These are phyloP conservation scores for Podospora appendiculata DNA, from an alignment of 495 filamentous ascomycete species.

Conservation along the genomic window DNA sequence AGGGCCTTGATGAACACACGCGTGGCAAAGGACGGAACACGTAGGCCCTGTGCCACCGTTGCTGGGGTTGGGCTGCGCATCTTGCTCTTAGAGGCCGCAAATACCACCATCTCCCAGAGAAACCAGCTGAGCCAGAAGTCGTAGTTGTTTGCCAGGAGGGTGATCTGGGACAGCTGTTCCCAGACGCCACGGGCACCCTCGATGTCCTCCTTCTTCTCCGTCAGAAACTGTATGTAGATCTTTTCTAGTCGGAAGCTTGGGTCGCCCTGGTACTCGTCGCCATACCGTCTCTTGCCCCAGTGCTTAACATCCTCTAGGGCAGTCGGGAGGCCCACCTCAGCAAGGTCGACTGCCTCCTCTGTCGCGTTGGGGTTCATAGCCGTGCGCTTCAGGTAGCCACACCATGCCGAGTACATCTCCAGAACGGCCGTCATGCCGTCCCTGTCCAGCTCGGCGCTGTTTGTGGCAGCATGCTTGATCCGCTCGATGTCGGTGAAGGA, in stretches of 20 bases:
- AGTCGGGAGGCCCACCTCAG: slow-evolving; percentile 80
- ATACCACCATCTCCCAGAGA: slow-evolving; percentile 73
- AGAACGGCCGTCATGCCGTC: slow-evolving; percentile 76
- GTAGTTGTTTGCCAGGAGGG: slow-evolving; percentile 63
- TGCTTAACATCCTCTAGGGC: slow-evolving; percentile 76
- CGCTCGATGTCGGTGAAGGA: slow-evolving; percentile 72
- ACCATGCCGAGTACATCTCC: slow-evolving; percentile 88
- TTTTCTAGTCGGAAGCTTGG: slow-evolving; percentile 80
- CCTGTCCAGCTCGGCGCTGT: slow-evolving; percentile 61
- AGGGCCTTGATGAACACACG: slow-evolving; percentile 68
- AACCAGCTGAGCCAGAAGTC: slow-evolving; percentile 94
- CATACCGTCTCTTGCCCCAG: slow-evolving; percentile 68
- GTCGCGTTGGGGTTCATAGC: slow-evolving; percentile 68
- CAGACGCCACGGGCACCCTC: slow-evolving; percentile 61
- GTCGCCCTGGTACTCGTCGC: slow-evolving; percentile 69
- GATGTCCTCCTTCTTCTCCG: slow-evolving; percentile 60
- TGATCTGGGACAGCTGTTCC: slow-evolving; percentile 51
- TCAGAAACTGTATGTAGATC: slow-evolving; percentile 85
- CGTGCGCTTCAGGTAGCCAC: slow-evolving; percentile 74
- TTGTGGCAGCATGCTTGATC: slow-evolving; percentile 89
- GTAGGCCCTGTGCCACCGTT: slow-evolving; percentile 22
- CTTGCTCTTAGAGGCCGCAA: slow-evolving; percentile 30
- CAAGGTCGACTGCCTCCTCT: slow-evolving; percentile 87
- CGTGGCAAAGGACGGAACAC: slow-evolving; percentile 57
- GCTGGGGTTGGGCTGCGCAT: slow-evolving; percentile 37